Evolutionary conservation across 331 rosid species (phyloP).

Genomic region (Dryas integrifolia): DNA sequence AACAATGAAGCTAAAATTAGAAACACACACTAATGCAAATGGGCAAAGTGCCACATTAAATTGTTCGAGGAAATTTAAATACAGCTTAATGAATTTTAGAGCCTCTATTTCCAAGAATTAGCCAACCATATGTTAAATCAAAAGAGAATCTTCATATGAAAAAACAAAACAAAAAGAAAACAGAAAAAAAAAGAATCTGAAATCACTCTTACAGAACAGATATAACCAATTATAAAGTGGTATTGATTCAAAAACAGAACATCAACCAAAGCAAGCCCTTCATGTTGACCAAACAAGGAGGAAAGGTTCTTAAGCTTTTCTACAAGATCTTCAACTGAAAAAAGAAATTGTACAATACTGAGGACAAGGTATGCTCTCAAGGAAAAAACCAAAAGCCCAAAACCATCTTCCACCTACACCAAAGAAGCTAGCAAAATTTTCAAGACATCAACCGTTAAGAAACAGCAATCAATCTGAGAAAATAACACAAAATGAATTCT

Average conservation of each 20-base stretch:
- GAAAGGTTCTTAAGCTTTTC: neutral
- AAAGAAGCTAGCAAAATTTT: no score
- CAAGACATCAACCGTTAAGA: no score
- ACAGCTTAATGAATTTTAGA: neutral
- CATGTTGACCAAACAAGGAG: neutral
- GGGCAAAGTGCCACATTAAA: neutral
- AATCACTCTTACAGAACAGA: no score
- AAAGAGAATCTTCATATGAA: neutral
- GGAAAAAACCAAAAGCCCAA: no score
- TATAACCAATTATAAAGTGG: neutral
- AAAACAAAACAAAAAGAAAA: neutral
- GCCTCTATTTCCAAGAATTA: neutral
- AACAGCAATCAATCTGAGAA: no score
- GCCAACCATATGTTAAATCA: neutral
- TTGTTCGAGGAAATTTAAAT: neutral
- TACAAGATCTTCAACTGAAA: neutral
- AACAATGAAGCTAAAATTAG: conserved; percentile 27
- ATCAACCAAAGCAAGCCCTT: neutral
- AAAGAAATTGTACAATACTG: no score
- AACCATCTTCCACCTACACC: no score
- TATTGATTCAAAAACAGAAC: neutral
- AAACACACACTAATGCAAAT: neutral
- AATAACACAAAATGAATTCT: no score
- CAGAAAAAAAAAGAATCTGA: neutral
- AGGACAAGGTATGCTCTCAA: no score